phyloP scores from a whole-genome alignment of 371 early-diverging fungal species.

The Entomophthora muscae region DNA sequence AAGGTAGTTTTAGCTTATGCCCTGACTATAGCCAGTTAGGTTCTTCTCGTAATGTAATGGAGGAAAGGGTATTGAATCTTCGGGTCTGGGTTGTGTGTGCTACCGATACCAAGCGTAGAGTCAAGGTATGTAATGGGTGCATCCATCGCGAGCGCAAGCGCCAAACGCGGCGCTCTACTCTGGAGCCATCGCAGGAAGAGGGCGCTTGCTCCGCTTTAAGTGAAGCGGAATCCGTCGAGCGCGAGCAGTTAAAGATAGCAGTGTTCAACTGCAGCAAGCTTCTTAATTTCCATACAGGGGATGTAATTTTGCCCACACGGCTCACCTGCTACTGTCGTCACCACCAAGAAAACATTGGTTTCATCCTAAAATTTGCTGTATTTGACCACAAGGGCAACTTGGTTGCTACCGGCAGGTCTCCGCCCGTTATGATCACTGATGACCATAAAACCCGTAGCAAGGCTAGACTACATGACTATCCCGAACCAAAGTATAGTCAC shows the following conservation, averaged over 20 bases:
- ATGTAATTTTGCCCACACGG: conserved; percentile 73
- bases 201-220: not conserved
- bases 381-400: conserved; percentile 41
- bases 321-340: conserved; percentile 93
- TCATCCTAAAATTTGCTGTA: conserved; percentile 62
- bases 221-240: conserved; percentile 28
- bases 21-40: not conserved
- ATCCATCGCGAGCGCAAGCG: conserved; percentile 33
- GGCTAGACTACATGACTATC: conserved; percentile 1
- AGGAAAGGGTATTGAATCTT: conserved; percentile 33
- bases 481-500: no score
- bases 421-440: conserved; percentile 90
- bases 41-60: conserved; percentile 9
- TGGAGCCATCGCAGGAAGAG: not conserved
- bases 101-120: conserved; percentile 55
- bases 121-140: conserved; percentile 68
- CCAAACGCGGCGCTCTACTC: not conserved
- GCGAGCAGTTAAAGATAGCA: conserved; percentile 51
- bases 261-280: conserved; percentile 78
- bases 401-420: conserved; percentile 66
- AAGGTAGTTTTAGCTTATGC: not conserved
- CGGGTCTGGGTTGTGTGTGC: conserved; percentile 72
- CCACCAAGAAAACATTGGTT: conserved; percentile 78
- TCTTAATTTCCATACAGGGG: conserved; percentile 78
- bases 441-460: conserved; percentile 61